A percentile compares a stretch with the other conserved stretches of the same genome.
These are phyloP conservation scores for Diaporthe sp. DNA, from an alignment of 2,329 filamentous ascomycete species.

Conservation along the genomic window DNA sequence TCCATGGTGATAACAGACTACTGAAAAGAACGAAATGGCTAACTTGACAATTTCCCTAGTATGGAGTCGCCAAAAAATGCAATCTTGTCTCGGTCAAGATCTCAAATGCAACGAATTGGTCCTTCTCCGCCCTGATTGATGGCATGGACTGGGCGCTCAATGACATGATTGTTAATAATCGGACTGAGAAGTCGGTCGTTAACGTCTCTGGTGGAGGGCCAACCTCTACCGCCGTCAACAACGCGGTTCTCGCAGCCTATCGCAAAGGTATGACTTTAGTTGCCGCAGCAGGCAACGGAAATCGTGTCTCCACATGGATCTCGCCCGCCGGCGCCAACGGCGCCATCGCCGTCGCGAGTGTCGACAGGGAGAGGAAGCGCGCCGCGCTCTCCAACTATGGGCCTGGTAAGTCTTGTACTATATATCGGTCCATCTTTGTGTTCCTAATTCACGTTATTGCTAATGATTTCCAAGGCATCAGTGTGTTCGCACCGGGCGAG, in stretches of 20 bases:
- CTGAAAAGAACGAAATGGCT: background rate
- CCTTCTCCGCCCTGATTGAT: background rate
- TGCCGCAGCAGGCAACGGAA: background rate
- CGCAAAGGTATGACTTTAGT: conserved; percentile 4
- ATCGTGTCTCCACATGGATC: conserved; percentile 37
- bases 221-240: conserved; percentile 4
- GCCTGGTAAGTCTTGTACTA: background rate
- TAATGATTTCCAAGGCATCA: conserved; percentile 48
- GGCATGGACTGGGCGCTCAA: conserved; percentile 1
- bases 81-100: conserved; percentile 16
- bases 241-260: background rate
- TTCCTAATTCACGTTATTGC: background rate
- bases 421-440: no score
- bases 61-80: conserved; percentile 5
- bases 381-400: conserved; percentile 64
- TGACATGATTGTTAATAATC: background rate
- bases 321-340: conserved; percentile 54
- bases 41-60: background rate
- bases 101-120: background rate
- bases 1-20: background rate
- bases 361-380: conserved; percentile 49
- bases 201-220: conserved; percentile 1
- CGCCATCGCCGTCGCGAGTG: conserved; percentile 60
- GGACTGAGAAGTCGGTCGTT: conserved; percentile 6
- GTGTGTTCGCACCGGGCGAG: conserved; percentile 62